Base-by-base conservation (phyloP, 2,329 filamentous ascomycete species). In the Hawksworthiomyces lignivorus region DNA sequence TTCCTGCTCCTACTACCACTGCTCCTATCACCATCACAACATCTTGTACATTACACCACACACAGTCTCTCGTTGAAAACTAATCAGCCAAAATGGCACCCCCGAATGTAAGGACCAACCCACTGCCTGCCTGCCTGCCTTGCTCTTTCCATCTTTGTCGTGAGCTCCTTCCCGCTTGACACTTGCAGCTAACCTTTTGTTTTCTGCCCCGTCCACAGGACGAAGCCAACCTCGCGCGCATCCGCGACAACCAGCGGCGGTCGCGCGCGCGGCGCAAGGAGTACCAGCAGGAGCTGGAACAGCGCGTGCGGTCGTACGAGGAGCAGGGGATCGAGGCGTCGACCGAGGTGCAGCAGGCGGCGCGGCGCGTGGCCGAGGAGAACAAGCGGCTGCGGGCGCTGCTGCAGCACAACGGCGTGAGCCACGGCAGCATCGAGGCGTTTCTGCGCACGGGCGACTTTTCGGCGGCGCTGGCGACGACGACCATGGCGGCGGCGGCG, bases 161-260 rank as follows among this genome's bases (percentile, higher is more conserved):
- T 27, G 20, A 26, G n/a, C 8, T 15, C 14, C 22, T 6, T 27
- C 22, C 18, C 12, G 5, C 17, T 7, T 28, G 27, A 27, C n/a
- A n/a, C 34, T 24, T 6, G 15, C 40, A 27, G n/a, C n/a, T n/a
- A n/a, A n/a, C n/a, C n/a, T n/a, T n/a, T n/a, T n/a, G n/a, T n/a
- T n/a, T n/a, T 28, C 36, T 14, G 5, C 35, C 15, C 10, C 5
- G 17, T 32, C 14, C 7, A 11, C 21, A 50, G 49, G 49, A 51
- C 38, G 46, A 51, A 32, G 49, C 49, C 10, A 51, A 50, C 21
- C 48, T 51, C 50, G 72, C 75, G 35, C 79, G 83, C 44, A 81
- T 87, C 50, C 75, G 84, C 49, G 81, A 88, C 53, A 89, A 88
- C 54, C 84, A 88, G 57, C 72, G 84, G 43, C 77, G 83, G 48